A percentile compares a stretch with the other conserved stretches of the same genome.
Conservation (phyloP, 106 monocot genomes). For the Acorus gramineus region DNA sequence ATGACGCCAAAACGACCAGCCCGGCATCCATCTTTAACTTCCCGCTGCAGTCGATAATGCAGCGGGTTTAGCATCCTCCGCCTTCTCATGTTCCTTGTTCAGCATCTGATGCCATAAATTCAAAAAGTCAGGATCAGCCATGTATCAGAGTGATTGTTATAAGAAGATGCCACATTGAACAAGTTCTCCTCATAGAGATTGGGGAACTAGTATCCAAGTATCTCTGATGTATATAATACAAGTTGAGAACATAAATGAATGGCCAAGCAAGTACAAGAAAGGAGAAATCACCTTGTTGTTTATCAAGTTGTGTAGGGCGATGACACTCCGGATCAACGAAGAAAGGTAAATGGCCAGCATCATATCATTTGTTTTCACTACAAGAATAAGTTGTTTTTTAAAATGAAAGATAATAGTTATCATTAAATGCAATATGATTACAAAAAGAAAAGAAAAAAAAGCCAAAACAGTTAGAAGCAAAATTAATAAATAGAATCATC, state of each 20-base stretch:
- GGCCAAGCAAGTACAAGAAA: neutral
- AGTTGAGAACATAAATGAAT: no score
- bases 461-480: neutral
- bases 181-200: no score
- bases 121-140: no score
- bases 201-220: no score
- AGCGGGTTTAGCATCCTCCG: conserved; percentile 64
- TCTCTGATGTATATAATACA: no score
- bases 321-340: conserved; percentile 94
- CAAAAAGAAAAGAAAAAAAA: conserved; percentile 9
- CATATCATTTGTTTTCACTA: conserved; percentile 99
- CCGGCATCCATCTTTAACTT: neutral
- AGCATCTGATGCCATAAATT: conserved; percentile 43
- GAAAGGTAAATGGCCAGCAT: conserved; percentile 98
- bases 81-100: conserved; percentile 98
- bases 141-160: no score
- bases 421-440: neutral
- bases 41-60: conserved; percentile 12
- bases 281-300: conserved; percentile 70
- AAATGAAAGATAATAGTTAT: no score
- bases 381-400: no score
- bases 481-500: no score
- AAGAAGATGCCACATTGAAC: no score
- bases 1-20: no score
- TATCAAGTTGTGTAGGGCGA: conserved; percentile 97